Evolutionary conservation across 106 monocot genomes (phyloP).

Genomic region (Agapanthus africanus): DNA sequence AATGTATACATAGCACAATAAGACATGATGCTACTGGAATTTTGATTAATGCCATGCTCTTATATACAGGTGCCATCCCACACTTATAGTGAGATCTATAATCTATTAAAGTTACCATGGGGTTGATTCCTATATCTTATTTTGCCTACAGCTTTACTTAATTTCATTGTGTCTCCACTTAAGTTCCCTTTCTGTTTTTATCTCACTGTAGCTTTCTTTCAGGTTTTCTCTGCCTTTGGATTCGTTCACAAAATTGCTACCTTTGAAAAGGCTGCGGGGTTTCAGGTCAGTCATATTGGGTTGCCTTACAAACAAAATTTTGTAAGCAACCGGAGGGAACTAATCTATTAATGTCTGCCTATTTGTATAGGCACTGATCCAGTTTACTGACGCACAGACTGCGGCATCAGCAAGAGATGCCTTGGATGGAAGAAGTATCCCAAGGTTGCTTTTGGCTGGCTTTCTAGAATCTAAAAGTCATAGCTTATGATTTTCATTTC

Average conservation of each 20-base stretch:
- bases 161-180: conserved; percentile 5
- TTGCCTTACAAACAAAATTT: not conserved
- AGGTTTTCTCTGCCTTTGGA: conserved; percentile 74
- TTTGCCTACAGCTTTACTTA: not conserved
- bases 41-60: not conserved
- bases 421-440: conserved; percentile 67
- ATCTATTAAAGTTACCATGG: not conserved
- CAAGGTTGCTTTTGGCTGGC: conserved; percentile 27
- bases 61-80: conserved; percentile 7
- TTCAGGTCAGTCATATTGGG: conserved; percentile 33
- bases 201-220: not conserved
- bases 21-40: conserved; percentile 18
- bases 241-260: conserved; percentile 73
- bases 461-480: not conserved
- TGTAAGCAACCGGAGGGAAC: not conserved
- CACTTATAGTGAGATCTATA: not conserved
- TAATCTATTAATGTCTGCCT: not conserved
- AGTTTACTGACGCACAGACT: conserved; percentile 58
- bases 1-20: conserved; percentile 10
- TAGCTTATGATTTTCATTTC: no score
- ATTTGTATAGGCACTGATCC: conserved; percentile 43
- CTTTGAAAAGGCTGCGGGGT: conserved; percentile 68
- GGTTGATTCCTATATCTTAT: not conserved
- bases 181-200: no score
- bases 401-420: conserved; percentile 48